A percentile compares a stretch with the other conserved stretches of the same genome.
phyloP scores from a whole-genome alignment of 2,329 filamentous ascomycete genomes.

The Botrytis squamosa region DNA sequence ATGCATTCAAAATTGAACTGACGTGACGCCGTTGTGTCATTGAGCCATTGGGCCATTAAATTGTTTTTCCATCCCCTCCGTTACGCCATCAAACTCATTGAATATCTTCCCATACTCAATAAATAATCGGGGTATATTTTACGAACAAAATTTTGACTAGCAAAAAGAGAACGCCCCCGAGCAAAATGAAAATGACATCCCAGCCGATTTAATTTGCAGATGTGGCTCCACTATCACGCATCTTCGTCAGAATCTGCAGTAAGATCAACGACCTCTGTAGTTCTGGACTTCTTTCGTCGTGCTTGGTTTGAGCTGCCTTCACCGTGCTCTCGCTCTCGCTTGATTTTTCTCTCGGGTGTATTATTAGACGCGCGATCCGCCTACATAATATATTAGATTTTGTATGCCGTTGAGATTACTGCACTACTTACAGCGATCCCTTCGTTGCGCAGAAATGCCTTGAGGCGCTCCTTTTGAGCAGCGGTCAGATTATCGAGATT shows the following conservation, averaged over 20 bases:
- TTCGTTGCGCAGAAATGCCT: slow-evolving; percentile 14
- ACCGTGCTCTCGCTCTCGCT: slow-evolving; percentile 3
- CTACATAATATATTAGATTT: background rate
- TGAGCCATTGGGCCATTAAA: background rate
- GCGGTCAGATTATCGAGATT: background rate
- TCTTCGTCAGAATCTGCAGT: slow-evolving; percentile 7
- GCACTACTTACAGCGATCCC: background rate
- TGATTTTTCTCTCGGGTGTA: slow-evolving; percentile 5
- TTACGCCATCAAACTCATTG: too few species aligned
- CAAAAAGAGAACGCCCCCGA: background rate
- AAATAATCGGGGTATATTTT: background rate
- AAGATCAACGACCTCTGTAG: background rate
- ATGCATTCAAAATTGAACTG: too few species aligned
- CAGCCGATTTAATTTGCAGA: background rate
- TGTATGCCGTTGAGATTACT: background rate
- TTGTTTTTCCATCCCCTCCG: background rate
- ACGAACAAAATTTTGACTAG: background rate
- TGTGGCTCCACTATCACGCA: background rate
- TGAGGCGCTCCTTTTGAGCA: slow-evolving; percentile 2
- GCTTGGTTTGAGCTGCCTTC: background rate
- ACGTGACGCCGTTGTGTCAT: background rate
- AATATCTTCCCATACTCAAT: background rate
- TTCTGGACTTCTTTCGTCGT: slow-evolving; percentile 3
- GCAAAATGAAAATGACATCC: background rate
- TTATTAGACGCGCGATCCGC: background rate